These are phyloP conservation scores for Pontederia paniculata DNA, from an alignment of 176 grass and related monocot species.

Conservation along the genomic window DNA sequence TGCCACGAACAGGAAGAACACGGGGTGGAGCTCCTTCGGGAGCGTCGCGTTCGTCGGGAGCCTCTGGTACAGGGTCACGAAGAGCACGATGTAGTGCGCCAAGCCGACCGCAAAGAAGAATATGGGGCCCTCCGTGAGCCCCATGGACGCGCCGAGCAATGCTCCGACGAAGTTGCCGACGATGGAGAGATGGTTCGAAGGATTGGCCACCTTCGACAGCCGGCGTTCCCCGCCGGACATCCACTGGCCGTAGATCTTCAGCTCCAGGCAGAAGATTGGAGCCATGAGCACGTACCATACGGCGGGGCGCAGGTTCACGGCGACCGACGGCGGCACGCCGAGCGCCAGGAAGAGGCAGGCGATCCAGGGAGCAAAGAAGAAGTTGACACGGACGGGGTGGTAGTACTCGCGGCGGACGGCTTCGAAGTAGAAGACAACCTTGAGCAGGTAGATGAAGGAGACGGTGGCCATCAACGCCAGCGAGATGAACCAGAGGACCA, in stretches of 20 bases:
- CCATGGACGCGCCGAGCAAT: conserved; percentile 62
- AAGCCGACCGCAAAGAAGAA: conserved; percentile 89
- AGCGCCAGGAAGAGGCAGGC: conserved; percentile 57
- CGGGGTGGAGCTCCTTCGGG: conserved; percentile 90
- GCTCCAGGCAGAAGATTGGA: conserved; percentile 75
- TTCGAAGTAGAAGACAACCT: conserved; percentile 85
- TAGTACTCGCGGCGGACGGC: conserved; percentile 84
- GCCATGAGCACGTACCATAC: conserved; percentile 71
- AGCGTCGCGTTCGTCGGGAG: conserved; percentile 79
- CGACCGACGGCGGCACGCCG: conserved; percentile 34
- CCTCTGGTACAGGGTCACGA: conserved; percentile 97
- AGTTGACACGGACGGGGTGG: conserved; percentile 83
- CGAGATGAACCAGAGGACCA: conserved; percentile 56
- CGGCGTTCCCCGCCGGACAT: conserved; percentile 67
- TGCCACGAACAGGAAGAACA: conserved; percentile 97
- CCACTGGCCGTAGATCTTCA: conserved; percentile 99
- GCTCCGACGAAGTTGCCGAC: conserved; percentile 94
- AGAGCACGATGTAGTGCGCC: conserved; percentile 84
- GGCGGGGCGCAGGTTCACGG: conserved; percentile 1
- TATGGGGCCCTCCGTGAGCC: conserved; percentile 58
- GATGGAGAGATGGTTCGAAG: conserved; percentile 82
- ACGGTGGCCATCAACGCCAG: conserved; percentile 38
- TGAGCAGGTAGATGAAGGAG: conserved; percentile 55
- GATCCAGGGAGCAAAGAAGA: conserved; percentile 97
- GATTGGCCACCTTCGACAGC: conserved; percentile 82